Evolutionary conservation across 148 eudicot genomes (phyloP).

Genomic region (Arbutus unedo): DNA sequence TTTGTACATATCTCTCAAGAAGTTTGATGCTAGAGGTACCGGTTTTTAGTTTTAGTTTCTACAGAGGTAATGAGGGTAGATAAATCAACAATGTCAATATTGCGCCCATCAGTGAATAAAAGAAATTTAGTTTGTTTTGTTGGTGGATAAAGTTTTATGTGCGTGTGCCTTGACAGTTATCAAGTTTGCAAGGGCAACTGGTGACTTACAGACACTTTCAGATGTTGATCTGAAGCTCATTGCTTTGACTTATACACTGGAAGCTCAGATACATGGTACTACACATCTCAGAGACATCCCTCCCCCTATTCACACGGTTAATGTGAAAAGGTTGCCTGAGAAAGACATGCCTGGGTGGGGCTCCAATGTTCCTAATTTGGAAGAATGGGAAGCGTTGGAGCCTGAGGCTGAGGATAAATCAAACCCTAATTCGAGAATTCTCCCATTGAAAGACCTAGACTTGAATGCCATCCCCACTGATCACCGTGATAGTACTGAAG

Average conservation of each 20-base stretch:
- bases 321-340: conserved; percentile 83
- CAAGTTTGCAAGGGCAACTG: conserved; percentile 87
- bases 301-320: conserved; percentile 72
- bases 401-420: conserved; percentile 33
- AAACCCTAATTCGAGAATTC: conserved; percentile 54
- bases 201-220: conserved; percentile 93
- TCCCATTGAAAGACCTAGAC: conserved; percentile 69
- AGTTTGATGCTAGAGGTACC: neutral
- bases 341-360: conserved; percentile 99
- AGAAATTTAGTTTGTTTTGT: neutral
- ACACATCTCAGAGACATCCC: conserved; percentile 77
- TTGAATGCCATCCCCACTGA: conserved; percentile 45
- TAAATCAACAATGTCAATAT: neutral
- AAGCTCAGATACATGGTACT: conserved; percentile 81
- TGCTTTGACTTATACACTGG: conserved; percentile 89
- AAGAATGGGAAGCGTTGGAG: conserved; percentile 94
- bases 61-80: neutral
- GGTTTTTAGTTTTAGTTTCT: neutral
- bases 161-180: conserved; percentile 46
- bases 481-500: conserved; percentile 31
- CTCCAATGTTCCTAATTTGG: conserved; percentile 79
- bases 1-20: neutral
- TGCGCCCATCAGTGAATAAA: neutral
- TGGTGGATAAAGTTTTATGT: neutral
- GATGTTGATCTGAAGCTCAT: conserved; percentile 96